Base-by-base conservation (phyloP, 2,329 filamentous ascomycete genomes). In the Neoscytalidium dimidiatum region DNA sequence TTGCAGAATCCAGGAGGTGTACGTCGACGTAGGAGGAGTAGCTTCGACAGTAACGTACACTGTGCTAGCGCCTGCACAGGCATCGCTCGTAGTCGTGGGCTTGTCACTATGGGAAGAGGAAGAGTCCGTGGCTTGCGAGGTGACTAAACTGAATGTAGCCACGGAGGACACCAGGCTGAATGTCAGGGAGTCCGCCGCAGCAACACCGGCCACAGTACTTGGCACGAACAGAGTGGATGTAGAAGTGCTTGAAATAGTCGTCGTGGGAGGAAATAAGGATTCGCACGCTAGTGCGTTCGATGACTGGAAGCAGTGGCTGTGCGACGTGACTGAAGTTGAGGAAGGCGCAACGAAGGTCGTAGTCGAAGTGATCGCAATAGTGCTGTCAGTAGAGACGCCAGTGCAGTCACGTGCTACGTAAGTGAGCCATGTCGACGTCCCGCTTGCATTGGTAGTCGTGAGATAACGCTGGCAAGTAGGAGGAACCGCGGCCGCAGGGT, bases 381-480 rank as follows among this genome's bases (percentile, higher is more conserved):
- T 29, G 3, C 3, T 17, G n/a, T 9, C 17, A n/a, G 14, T n/a
- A 7, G 33, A 9, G 33, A 41, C 49, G 4, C 29, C 29, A 7
- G 41, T 60, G 41, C 56, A 60, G 28, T 31, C 41, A n/a, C 56
- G 56, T 28, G 41, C 56, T 26, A 60, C 41, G 56, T 46, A 60
- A 26, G 56, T 60, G 28, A 31, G 28, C 26, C 29, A 60, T 4
- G 33, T 13, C 28, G 56, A 21, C 9, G 38, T 26, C 4, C 41
- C 41, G 14, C 17, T 9, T 8, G 29, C n/a, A 17, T 11, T 19
- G 9, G 56, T 28, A 23, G 14, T 31, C 3, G 38, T 46, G 41
- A 48, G 5, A 60, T 46, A n/a, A 5, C 19, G 17, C 6, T 33
- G n/a, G 56, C 56, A 60, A 1, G 56, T 21, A 23, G n/a, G 21